These are phyloP conservation scores for Pleurotus giganteus DNA, from an alignment of 768 basidiomycete species.

Conservation along the genomic window DNA sequence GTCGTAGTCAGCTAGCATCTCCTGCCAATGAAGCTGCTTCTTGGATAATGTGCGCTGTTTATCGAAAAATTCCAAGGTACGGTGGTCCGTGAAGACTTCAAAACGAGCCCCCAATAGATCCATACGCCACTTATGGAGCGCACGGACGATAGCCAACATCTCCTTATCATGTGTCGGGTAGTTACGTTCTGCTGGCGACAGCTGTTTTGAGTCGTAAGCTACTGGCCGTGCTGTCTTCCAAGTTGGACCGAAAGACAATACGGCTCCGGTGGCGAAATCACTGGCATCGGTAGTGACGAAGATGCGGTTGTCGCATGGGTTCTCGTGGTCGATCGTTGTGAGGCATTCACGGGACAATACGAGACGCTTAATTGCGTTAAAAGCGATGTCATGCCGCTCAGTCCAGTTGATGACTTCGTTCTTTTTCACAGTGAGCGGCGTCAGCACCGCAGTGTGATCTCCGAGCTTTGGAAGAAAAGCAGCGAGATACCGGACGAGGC, in stretches of 20 bases:
- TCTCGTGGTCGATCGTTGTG: conserved; percentile 26
- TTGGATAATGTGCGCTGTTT: conserved; percentile 29
- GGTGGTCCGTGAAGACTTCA: conserved; percentile 30
- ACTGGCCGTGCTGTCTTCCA: conserved; percentile 28
- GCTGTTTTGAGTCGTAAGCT: conserved; percentile 20
- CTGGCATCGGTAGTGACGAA: conserved; percentile 27
- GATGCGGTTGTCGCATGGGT: conserved; percentile 23
- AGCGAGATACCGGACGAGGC: not conserved
- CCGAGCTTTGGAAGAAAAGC: not conserved
- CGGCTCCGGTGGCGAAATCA: conserved; percentile 21
- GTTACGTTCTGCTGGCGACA: conserved; percentile 21
- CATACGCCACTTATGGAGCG: conserved; percentile 20
- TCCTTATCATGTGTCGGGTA: conserved; percentile 33
- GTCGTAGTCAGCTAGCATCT: conserved; percentile 34
- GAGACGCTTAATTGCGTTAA: not conserved
- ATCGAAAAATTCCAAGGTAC: conserved; percentile 27
- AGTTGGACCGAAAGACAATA: conserved; percentile 23
- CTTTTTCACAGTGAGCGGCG: not conserved
- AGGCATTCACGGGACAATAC: conserved; percentile 16
- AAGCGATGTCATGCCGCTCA: not conserved
- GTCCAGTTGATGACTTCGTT: not conserved
- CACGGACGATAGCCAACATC: conserved; percentile 28
- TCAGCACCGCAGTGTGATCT: not conserved
- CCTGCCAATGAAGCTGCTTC: conserved; percentile 30
- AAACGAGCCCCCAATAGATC: conserved; percentile 16